These are phyloP conservation scores for Gentiana macrophylla DNA, from an alignment of 257 asterid species.

Conservation along the genomic window DNA sequence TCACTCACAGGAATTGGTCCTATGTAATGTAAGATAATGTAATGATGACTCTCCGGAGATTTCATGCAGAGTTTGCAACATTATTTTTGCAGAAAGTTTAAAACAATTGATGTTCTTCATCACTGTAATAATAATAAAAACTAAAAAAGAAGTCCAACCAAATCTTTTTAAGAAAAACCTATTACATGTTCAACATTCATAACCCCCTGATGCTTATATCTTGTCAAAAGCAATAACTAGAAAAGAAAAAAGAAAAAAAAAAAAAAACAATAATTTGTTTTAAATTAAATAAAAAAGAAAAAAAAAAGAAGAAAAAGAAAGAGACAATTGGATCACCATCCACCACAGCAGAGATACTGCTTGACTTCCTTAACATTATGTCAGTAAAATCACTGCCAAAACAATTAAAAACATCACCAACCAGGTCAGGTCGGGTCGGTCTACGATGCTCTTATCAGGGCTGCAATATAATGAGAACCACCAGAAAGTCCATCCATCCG, in stretches of 20 bases:
- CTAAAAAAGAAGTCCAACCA: constrained; percentile 22
- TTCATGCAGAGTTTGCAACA: constrained; percentile 30
- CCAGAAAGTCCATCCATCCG: constrained; percentile 25
- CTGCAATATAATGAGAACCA: constrained; percentile 17
- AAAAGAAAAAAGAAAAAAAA: constrained; percentile 3
- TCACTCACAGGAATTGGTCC: not conserved
- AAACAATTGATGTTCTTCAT: constrained; percentile 26
- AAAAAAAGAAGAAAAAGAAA: constrained; percentile 5
- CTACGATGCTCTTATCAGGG: constrained; percentile 10
- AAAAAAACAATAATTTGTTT: not conserved
- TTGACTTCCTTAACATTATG: no score
- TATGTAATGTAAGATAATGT: constrained; percentile 16
- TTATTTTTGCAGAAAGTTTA: constrained; percentile 23
- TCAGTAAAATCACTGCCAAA: not conserved
- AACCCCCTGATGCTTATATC: constrained; percentile 29
- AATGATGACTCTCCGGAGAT: constrained; percentile 32
- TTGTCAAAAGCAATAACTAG: constrained; percentile 16
- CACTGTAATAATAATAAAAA: constrained; percentile 7
- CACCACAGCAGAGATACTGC: not conserved
- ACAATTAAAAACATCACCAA: constrained; percentile 15
- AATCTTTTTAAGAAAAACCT: constrained; percentile 17
- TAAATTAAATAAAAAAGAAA: constrained; percentile 5
- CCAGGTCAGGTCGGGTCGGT: constrained; percentile 12
- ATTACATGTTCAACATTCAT: not conserved
- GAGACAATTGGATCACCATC: not conserved